Percentiles rank a stretch among this genome's conserved stretches.
Evolutionary conservation across 768 basidiomycete genomes (phyloP).

Genomic region (Lactarius indigo): DNA sequence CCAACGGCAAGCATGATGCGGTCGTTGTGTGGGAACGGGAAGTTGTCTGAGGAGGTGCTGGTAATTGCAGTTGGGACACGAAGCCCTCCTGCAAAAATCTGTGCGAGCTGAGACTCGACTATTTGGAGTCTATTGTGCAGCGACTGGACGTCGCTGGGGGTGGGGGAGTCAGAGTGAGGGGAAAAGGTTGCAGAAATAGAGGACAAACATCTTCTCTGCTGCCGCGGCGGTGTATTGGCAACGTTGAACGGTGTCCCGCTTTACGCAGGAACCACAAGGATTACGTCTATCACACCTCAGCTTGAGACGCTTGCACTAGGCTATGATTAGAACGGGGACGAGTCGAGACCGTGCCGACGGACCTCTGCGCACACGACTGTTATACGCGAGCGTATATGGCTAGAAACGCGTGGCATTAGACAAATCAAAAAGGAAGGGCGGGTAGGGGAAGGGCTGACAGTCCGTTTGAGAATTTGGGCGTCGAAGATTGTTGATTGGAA

Average conservation of each 20-base stretch:
- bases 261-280: slow-evolving; percentile 75
- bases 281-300: slow-evolving; percentile 78
- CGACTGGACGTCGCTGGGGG: slow-evolving; percentile 68
- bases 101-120: slow-evolving; percentile 58
- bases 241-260: slow-evolving; percentile 68
- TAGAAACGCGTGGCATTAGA: slow-evolving; percentile 28
- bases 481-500: slow-evolving; percentile 10
- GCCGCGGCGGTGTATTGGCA: slow-evolving; percentile 81
- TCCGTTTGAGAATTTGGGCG: slow-evolving; percentile 32
- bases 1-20: slow-evolving; percentile 40
- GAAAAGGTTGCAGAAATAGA: not conserved
- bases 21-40: slow-evolving; percentile 34
- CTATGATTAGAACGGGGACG: not conserved
- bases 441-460: slow-evolving; percentile 28
- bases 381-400: slow-evolving; percentile 70
- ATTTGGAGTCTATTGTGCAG: slow-evolving; percentile 75
- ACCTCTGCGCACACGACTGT: slow-evolving; percentile 84
- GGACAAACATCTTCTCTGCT: slow-evolving; percentile 75
- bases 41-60: slow-evolving; percentile 18
- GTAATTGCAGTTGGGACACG: slow-evolving; percentile 14
- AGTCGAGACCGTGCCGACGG: slow-evolving; percentile 23
- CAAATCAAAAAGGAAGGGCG: slow-evolving; percentile 1
- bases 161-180: not conserved
- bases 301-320: slow-evolving; percentile 82
- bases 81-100: slow-evolving; percentile 33